Base-by-base conservation (phyloP, 345 rosid species). In the Acer negundo region DNA sequence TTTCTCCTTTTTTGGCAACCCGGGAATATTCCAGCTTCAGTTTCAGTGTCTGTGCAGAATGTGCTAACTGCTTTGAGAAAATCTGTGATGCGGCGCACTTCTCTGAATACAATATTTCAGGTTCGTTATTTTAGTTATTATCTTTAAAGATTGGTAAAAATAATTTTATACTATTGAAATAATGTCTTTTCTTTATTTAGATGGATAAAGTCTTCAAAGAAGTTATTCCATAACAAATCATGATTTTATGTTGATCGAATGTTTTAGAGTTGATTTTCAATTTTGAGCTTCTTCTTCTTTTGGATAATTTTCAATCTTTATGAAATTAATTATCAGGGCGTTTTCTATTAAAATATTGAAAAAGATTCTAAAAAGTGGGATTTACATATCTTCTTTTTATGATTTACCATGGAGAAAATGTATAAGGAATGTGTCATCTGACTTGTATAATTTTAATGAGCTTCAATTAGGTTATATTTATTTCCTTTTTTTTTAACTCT, bases 21-120 rank as follows among this genome's bases (percentile, higher is more conserved):
- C 51, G 82, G 82, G 49, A 72, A 80, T 80, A 67, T 67, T 59
- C 74, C 77, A 77, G 82, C 69, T 76, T 79, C 82, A 66, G 79
- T 49, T 77, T 82, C 86, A 79, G 82, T 51, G 61, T 42, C 53
- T 20, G 89, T 86, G 78, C 88, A 85, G 84, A 86, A 76, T 81
- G 97, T 96, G 74, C 76, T 96, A 76, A 74, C 19, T 74, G 90
- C 87, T 65, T 72, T 96, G 72, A 89, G 87, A 83, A 86, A 87
- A 79, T 91, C 97, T 65, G 85, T 96, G 78, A 85, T 88, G 87
- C 85, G 85, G 51, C 90, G 94, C 23, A 77, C 89, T 77, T 90
- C 97, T 66, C 73, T 75, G 10, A 70, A 90, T 87, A 79, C 66
- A 66, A 88, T 84, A 80, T 90, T 85, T 85, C 87, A 92, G 90